Base-by-base conservation (phyloP, 2,329 filamentous ascomycete species). In the Didymella sp. region DNA sequence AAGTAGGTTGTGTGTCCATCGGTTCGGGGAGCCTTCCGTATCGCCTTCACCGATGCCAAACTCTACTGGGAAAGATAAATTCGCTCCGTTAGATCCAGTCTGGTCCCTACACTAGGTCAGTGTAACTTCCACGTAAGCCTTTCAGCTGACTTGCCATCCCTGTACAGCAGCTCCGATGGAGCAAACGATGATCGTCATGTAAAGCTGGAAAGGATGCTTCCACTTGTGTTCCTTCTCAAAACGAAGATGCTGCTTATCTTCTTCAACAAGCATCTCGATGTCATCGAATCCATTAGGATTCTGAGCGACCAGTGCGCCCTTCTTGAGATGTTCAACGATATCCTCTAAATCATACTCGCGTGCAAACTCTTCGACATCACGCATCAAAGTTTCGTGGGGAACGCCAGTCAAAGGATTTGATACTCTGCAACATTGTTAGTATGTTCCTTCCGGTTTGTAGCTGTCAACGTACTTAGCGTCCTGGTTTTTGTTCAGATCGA, bases 291-390 rank as follows among this genome's bases (percentile, higher is more conserved):
- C 79, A 17, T 78, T 76, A 0, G 89, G 89, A 64, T 87, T 84
- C 73, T 90, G 88, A 1, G 90, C 90, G 13, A 92, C 83, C 11
- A 92, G 79, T 2, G 89, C 90, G 24, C 61, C 62, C 33, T 62
- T 64, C 55, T 84, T 80, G 40, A 91, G 48, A 33, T 59, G 56
- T 13, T 43, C 42, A 21, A 59, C 24, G 19, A 60, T 57, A 17
- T 58, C 58, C 27, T 77, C 74, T 2, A 92, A 79, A 24, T 79
- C 80, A 58, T 88, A 84, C 44, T 83, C 78, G 68, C 87, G 88
- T 51, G 85, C 87, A 64, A 89, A 90, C 8, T 79, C 77, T 49
- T 87, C 81, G 35, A 87, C 86, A 47, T 85, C 77, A 43, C 71
- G 70, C 50, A 87, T 73, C 6, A 88, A 79, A 60, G 74, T 71